Conservation (phyloP, 805 yeast species). For the Kuraishia cidri region DNA sequence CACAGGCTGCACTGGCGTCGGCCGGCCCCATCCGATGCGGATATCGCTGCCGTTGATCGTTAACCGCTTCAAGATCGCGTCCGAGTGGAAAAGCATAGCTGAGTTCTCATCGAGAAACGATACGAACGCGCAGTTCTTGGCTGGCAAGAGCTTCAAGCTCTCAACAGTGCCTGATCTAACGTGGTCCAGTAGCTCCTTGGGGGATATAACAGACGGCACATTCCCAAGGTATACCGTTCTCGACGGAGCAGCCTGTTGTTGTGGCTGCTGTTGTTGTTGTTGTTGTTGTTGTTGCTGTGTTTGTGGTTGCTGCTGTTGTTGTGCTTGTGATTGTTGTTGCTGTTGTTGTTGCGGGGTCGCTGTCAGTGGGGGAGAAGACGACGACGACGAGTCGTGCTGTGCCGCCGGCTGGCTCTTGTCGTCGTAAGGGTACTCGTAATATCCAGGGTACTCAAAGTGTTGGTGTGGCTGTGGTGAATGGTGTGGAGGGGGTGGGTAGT, state of each 20-base stretch:
- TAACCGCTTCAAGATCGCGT: constrained; percentile 78
- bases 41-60: constrained; percentile 75
- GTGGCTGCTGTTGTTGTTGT: background rate
- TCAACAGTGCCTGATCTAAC: constrained; percentile 89
- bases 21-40: constrained; percentile 90
- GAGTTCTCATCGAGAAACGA: constrained; percentile 85
- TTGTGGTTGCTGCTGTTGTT: background rate
- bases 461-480: no score
- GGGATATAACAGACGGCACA: constrained; percentile 71
- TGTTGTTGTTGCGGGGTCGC: no score
- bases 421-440: no score
- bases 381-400: no score
- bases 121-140: constrained; percentile 82
- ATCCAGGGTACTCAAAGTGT: no score
- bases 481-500: no score
- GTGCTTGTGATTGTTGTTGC: no score
- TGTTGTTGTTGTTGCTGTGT: background rate
- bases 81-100: constrained; percentile 88
- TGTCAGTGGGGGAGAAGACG: no score
- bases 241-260: constrained; percentile 22
- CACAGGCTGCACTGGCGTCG: constrained; percentile 63
- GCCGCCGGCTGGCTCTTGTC: no score
- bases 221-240: constrained; percentile 90
- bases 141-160: constrained; percentile 66
- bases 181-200: constrained; percentile 79